Evolutionary conservation across 768 basidiomycete species (phyloP).

Genomic region (Termitomyces sp.): DNA sequence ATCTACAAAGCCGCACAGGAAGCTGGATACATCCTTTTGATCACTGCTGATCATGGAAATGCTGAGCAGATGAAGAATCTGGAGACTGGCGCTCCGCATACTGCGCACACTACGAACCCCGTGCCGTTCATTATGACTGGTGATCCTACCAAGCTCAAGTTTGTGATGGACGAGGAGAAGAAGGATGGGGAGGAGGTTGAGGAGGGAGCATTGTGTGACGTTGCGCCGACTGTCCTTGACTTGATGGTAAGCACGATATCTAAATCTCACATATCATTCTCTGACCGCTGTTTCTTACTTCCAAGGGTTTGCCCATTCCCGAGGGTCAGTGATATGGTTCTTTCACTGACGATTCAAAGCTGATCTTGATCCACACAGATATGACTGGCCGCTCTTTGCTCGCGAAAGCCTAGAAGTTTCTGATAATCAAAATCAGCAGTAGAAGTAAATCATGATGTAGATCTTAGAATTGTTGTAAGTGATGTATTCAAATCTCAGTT

Average conservation of each 20-base stretch:
- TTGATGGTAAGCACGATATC: constrained; percentile 40
- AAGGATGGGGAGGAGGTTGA: constrained; percentile 48
- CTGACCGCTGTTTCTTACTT: not conserved
- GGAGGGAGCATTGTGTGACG: constrained; percentile 80
- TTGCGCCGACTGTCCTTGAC: constrained; percentile 85
- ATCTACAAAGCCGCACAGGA: constrained; percentile 83
- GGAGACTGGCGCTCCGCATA: constrained; percentile 84
- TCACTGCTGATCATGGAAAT: constrained; percentile 95
- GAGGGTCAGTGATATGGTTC: constrained; percentile 47
- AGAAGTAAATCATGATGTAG: not conserved
- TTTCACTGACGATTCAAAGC: constrained; percentile 5
- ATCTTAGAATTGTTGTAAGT: not conserved
- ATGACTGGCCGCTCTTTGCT: constrained; percentile 64
- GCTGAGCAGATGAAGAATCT: constrained; percentile 92
- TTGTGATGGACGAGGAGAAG: constrained; percentile 49
- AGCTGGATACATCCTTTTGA: constrained; percentile 81
- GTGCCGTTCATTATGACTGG: constrained; percentile 91
- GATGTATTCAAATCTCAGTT: not conserved
- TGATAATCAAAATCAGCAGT: not conserved
- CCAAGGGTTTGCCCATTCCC: constrained; percentile 59
- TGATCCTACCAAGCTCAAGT: constrained; percentile 51
- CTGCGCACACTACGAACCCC: constrained; percentile 86
- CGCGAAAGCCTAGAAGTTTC: constrained; percentile 17
- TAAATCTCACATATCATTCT: not conserved
- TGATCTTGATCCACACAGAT: constrained; percentile 29